Evolutionary conservation across 1,284 basidiomycete species (phyloP).

Genomic region (Sporisorium exsertum): DNA sequence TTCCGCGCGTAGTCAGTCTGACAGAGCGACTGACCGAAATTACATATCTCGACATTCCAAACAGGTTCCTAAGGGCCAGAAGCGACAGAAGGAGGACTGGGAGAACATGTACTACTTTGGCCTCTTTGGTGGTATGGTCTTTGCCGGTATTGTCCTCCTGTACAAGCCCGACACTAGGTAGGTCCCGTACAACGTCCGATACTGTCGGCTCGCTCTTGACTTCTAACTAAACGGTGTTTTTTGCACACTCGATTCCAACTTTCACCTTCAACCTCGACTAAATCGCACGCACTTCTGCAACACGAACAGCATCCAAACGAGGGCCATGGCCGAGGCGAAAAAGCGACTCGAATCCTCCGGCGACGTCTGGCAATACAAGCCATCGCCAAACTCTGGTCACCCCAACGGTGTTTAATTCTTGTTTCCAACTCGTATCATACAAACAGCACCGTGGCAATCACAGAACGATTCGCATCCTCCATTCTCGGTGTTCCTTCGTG

Average conservation of each 20-base stretch:
- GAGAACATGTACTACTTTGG: slow-evolving; percentile 70
- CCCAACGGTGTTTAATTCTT: slow-evolving; percentile 42
- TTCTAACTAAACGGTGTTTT: neutral
- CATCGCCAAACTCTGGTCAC: slow-evolving; percentile 64
- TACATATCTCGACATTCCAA: neutral
- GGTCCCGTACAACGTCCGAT: slow-evolving; percentile 65
- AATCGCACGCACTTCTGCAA: neutral
- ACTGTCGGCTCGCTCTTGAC: neutral
- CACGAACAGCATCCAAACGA: slow-evolving; percentile 59
- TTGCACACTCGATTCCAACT: neutral
- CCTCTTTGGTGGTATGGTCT: slow-evolving; percentile 87
- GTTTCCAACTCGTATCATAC: neutral
- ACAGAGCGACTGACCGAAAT: neutral
- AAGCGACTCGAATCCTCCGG: slow-evolving; percentile 66
- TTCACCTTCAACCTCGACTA: neutral
- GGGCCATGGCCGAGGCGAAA: slow-evolving; percentile 66
- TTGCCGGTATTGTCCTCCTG: slow-evolving; percentile 81
- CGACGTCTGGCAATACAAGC: slow-evolving; percentile 66
- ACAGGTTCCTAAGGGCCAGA: slow-evolving; percentile 77
- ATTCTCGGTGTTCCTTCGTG: neutral
- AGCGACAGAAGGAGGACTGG: slow-evolving; percentile 87
- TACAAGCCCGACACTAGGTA: slow-evolving; percentile 97
- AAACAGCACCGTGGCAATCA: slow-evolving; percentile 11
- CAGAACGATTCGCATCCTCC: slow-evolving; percentile 1
- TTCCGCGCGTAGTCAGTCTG: neutral